A percentile compares a stretch with the other conserved stretches of the same genome.
These are phyloP conservation scores for Tremella fuciformis DNA, from an alignment of 768 basidiomycete genomes.

Conservation along the genomic window DNA sequence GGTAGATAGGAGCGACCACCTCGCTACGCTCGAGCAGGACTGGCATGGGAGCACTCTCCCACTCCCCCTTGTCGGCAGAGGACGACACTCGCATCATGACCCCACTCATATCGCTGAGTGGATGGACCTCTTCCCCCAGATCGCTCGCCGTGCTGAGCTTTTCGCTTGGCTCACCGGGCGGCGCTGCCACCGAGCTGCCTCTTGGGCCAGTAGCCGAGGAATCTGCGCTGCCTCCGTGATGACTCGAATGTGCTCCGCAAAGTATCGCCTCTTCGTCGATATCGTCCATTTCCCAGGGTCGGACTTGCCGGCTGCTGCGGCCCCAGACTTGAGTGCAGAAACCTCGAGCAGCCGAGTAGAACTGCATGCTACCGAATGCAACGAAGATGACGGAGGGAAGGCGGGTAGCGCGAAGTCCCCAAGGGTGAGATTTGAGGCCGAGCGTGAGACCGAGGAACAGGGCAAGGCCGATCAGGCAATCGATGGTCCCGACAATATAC, in stretches of 20 bases:
- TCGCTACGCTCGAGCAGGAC: background rate
- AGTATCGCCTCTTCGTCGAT: constrained; percentile 22
- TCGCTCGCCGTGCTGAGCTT: too few species aligned
- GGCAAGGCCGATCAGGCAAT: constrained; percentile 28
- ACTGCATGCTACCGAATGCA: constrained; percentile 39
- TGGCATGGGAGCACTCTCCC: background rate
- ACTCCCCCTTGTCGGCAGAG: constrained; percentile 2
- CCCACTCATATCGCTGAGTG: constrained; percentile 25
- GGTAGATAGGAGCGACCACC: background rate
- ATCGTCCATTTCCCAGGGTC: constrained; percentile 47
- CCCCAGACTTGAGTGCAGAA: constrained; percentile 48
- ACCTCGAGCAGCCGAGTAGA: constrained; percentile 41
- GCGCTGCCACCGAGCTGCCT: too few species aligned
- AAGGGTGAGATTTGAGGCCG: constrained; percentile 24
- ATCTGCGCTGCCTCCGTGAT: too few species aligned
- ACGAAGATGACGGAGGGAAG: constrained; percentile 38
- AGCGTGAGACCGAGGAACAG: constrained; percentile 37
- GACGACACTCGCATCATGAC: constrained; percentile 9
- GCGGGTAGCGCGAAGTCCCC: constrained; percentile 32
- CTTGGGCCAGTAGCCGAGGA: too few species aligned
- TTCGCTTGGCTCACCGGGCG: too few species aligned
- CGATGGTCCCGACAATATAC: constrained; percentile 39
- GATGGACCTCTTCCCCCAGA: constrained; percentile 12
- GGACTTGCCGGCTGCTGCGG: constrained; percentile 31
- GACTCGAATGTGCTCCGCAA: too few species aligned